These are phyloP conservation scores for Suillus brevipes DNA, from an alignment of 768 basidiomycete genomes.

Conservation along the genomic window DNA sequence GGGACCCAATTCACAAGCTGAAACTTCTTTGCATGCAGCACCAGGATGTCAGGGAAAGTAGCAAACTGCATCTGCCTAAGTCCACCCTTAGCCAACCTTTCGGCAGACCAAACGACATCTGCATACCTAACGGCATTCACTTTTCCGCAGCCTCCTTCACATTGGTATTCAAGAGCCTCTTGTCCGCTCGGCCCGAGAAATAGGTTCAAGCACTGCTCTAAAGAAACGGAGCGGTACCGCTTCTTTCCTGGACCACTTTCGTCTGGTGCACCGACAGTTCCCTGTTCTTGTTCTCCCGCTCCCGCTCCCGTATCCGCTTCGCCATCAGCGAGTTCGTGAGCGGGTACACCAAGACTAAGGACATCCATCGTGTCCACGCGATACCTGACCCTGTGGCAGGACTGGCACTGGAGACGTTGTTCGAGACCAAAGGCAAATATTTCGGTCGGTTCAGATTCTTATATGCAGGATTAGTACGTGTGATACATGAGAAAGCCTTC, in stretches of 20 bases:
- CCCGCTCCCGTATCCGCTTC: slow-evolving; percentile 16
- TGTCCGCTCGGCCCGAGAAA: slow-evolving; percentile 44
- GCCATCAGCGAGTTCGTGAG: slow-evolving; percentile 35
- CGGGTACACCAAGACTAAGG: slow-evolving; percentile 80
- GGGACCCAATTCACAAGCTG: slow-evolving; percentile 97
- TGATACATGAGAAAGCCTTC: slow-evolving; percentile 15
- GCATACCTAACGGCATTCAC: slow-evolving; percentile 52
- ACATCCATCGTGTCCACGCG: slow-evolving; percentile 73
- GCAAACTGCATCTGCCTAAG: slow-evolving; percentile 72
- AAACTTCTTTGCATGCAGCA: slow-evolving; percentile 92
- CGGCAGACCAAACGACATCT: background rate
- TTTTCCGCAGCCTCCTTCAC: slow-evolving; percentile 68
- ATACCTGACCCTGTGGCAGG: slow-evolving; percentile 83
- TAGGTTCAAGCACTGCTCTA: slow-evolving; percentile 62
- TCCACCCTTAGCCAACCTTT: background rate
- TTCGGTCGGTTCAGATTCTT: slow-evolving; percentile 61
- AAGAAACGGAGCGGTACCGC: slow-evolving; percentile 58
- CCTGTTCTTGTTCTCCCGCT: slow-evolving; percentile 1
- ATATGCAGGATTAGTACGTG: slow-evolving; percentile 18
- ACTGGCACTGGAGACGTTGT: slow-evolving; percentile 80
- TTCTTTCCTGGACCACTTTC: slow-evolving; percentile 41
- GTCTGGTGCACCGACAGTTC: background rate
- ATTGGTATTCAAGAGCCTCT: slow-evolving; percentile 79
- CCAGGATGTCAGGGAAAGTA: slow-evolving; percentile 85
- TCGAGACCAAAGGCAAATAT: slow-evolving; percentile 82